Evolutionary conservation across 1,139 yeast genomes (phyloP).

Genomic region (Candida sanyaensis): DNA sequence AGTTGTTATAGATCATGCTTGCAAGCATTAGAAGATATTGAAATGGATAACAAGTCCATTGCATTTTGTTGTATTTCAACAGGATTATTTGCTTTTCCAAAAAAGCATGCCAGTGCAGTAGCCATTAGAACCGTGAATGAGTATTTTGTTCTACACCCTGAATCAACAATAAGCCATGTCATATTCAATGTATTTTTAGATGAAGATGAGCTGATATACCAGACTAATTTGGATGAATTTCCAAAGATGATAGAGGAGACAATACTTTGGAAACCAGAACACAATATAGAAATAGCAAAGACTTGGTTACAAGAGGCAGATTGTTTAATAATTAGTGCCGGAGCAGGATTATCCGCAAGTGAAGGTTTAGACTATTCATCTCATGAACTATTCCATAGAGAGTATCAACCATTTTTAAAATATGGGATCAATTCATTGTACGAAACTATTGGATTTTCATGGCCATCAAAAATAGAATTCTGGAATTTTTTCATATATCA

Average conservation of each 20-base stretch:
- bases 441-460: constrained; percentile 10
- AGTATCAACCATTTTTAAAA: constrained; percentile 9
- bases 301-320: constrained; percentile 6
- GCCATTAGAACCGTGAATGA: constrained; percentile 5
- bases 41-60: constrained; percentile 6
- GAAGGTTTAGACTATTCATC: constrained; percentile 11
- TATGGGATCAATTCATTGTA: constrained; percentile 8
- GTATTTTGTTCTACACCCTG: constrained; percentile 3
- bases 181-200: constrained; percentile 11
- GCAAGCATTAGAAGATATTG: constrained; percentile 2
- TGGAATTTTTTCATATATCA: constrained; percentile 15
- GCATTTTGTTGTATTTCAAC: constrained; percentile 13
- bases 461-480: constrained; percentile 10
- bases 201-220: constrained; percentile 6
- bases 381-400: constrained; percentile 5
- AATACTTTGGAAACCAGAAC: not conserved
- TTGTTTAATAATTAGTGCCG: constrained; percentile 9
- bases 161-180: constrained; percentile 7
- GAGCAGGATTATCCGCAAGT: constrained; percentile 12
- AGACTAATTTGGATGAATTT: not conserved
- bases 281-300: constrained; percentile 4
- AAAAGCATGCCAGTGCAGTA: constrained; percentile 7
- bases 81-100: constrained; percentile 11
- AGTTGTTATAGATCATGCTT: constrained; percentile 9
- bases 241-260: not conserved